A percentile compares a stretch with the other conserved stretches of the same genome.
These are phyloP conservation scores for Yamadazyma aaseri DNA, from an alignment of 1,139 yeast species.

Conservation along the genomic window DNA sequence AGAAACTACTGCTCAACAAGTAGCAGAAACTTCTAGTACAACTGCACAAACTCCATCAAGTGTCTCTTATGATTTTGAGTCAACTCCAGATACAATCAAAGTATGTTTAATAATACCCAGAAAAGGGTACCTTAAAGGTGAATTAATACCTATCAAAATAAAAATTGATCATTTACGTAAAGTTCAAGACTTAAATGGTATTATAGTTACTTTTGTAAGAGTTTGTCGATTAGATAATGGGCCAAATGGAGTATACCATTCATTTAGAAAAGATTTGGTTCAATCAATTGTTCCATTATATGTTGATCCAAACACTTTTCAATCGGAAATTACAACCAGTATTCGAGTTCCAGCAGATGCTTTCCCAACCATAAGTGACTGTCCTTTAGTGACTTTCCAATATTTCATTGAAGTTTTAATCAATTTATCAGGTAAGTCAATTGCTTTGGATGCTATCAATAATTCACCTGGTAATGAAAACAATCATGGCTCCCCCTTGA, in stretches of 20 bases:
- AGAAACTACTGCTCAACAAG: not conserved
- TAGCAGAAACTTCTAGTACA: not conserved
- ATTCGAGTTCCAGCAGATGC: slow-evolving; percentile 80
- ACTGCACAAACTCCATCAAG: slow-evolving; percentile 10
- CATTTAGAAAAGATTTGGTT: slow-evolving; percentile 80
- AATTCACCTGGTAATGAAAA: slow-evolving; percentile 10
- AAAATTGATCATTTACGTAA: slow-evolving; percentile 67
- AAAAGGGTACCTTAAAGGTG: slow-evolving; percentile 78
- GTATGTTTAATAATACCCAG: slow-evolving; percentile 60
- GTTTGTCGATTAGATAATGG: slow-evolving; percentile 76
- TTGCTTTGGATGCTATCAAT: slow-evolving; percentile 30
- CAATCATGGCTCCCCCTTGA: slow-evolving; percentile 15
- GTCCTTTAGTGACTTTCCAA: slow-evolving; percentile 75
- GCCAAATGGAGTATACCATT: slow-evolving; percentile 62
- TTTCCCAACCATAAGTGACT: slow-evolving; percentile 78
- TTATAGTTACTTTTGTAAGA: slow-evolving; percentile 76
- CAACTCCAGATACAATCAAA: slow-evolving; percentile 38
- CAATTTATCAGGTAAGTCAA: slow-evolving; percentile 54
- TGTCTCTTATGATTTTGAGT: slow-evolving; percentile 7
- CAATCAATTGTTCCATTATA: slow-evolving; percentile 79
- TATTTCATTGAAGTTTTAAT: slow-evolving; percentile 81
- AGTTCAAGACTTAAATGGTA: slow-evolving; percentile 70
- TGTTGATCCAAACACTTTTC: slow-evolving; percentile 65
- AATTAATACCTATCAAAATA: slow-evolving; percentile 68
- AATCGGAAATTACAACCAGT: slow-evolving; percentile 59